Evolutionary conservation across 1,284 basidiomycete genomes (phyloP).

Genomic region (Sporisorium reilianum): DNA sequence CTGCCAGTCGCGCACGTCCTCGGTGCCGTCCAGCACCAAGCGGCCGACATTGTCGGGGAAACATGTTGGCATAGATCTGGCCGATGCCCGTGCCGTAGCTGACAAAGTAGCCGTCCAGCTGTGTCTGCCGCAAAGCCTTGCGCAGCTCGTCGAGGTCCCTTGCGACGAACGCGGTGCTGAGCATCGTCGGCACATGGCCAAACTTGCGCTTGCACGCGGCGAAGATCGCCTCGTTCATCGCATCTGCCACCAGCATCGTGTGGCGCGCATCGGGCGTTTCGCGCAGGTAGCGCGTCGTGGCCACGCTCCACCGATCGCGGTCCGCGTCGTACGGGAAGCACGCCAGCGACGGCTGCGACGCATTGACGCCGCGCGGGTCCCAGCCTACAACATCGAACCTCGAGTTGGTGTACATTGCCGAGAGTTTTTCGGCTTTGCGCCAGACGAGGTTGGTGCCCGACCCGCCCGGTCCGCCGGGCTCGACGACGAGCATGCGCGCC

Average conservation of each 20-base stretch:
- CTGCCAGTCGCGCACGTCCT: conserved; percentile 38
- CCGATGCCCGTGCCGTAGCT: conserved; percentile 51
- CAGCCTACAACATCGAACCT: conserved; percentile 44
- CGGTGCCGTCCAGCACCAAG: conserved; percentile 41
- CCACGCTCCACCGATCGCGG: conserved; percentile 40
- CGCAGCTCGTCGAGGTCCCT: conserved; percentile 44
- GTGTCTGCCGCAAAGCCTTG: conserved; percentile 29
- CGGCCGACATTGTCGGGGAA: conserved; percentile 35
- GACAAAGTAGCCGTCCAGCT: conserved; percentile 39
- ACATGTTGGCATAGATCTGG: conserved; percentile 48
- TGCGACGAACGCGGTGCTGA: conserved; percentile 46
- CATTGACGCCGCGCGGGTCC: conserved; percentile 48
- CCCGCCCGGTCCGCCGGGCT: conserved; percentile 51
- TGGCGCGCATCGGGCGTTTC: neutral
- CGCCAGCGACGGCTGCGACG: conserved; percentile 28
- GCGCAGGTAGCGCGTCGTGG: conserved; percentile 14
- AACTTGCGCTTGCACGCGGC: conserved; percentile 30
- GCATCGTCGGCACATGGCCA: conserved; percentile 27
- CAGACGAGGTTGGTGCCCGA: conserved; percentile 34
- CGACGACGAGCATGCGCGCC: conserved; percentile 30
- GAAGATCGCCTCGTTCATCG: conserved; percentile 31
- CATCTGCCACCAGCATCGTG: conserved; percentile 18
- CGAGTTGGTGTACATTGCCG: conserved; percentile 20
- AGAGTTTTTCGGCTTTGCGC: conserved; percentile 13
- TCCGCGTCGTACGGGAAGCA: conserved; percentile 48